Evolutionary conservation across 2,329 filamentous ascomycete species (phyloP), one percentile per base, ranked within the genome.

Genomic region (Pseudocercospora crystallina): DNA sequence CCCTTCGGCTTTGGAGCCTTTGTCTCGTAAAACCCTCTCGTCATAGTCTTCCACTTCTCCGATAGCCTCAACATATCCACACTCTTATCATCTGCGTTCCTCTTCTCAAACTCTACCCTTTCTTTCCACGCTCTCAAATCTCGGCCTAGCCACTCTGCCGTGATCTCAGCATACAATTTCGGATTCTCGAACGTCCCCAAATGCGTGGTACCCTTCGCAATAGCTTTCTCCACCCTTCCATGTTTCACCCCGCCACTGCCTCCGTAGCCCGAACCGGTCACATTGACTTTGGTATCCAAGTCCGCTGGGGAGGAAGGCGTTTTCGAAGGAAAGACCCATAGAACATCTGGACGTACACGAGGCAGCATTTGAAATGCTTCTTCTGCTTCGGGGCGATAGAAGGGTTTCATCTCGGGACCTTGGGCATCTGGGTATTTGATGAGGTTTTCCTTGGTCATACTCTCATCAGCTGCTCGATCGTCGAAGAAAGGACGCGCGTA

Each of bases 401-500:
- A 14, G 8, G 36, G 36, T 17, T 17, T 13, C n/a, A 39, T 14
- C 5, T 13, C 14, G 4, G 36, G 14, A 11, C 36, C 36, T 11
- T 4, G 20, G 20, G 36, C 36, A 10, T 39, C 36, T 4, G 36
- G 36, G 17, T 39, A 39, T 17, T 39, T 39, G 36, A 39, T 26
- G 3, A 3, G 20, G 7, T 26, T 7, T 26, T 26, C 20, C 4
- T 3, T 7, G 20, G 20, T 26, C 20, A 26, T 26, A 7, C 4
- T 7, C 7, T 3, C 3, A 26, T 26, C 4, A 26, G 20, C 3
- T 26, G 20, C 20, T 26, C 7, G 20, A 7, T 26, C 4, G 20
- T 3, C 3, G 20, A 26, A 26, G 20, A 26, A 26, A 7, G 20
- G 20, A 26, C 20, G 20, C 7, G 20, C 20, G 20, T 26, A 92